phyloP scores from a whole-genome alignment of 2,329 filamentous ascomycete genomes.

The Magnaporthiopsis incrustans region DNA sequence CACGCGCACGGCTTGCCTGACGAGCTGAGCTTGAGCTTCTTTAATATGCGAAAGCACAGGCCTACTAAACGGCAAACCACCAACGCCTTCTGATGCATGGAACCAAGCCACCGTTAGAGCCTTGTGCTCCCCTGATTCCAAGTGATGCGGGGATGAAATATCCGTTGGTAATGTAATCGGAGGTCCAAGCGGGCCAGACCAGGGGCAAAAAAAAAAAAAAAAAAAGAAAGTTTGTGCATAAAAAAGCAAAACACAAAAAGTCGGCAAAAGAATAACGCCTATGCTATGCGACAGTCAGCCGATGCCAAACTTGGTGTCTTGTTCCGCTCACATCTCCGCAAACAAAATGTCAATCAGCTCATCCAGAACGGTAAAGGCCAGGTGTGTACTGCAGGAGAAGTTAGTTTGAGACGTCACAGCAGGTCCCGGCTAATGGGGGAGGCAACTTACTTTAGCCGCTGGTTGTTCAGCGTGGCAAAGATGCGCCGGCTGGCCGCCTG shows the following conservation, averaged over 20 bases:
- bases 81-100: neutral
- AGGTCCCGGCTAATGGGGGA: neutral
- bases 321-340: conserved; percentile 26
- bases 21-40: neutral
- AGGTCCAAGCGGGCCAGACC: neutral
- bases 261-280: conserved; percentile 14
- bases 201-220: neutral
- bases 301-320: conserved; percentile 1
- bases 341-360: conserved; percentile 62
- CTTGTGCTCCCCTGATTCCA: neutral
- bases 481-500: conserved; percentile 82
- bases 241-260: neutral
- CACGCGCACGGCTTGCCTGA: neutral
- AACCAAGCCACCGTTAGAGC: neutral
- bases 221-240: neutral
- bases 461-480: conserved; percentile 87
- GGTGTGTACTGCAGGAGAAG: conserved; percentile 45
- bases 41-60: neutral
- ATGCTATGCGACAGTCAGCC: conserved; percentile 17
- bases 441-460: conserved; percentile 68
- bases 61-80: neutral
- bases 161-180: neutral
- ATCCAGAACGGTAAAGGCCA: conserved; percentile 64
- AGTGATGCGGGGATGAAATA: neutral
- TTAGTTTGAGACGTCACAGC: conserved; percentile 9